Evolutionary conservation across 2,329 filamentous ascomycete species (phyloP).

Genomic region (Talaromyces sp.): DNA sequence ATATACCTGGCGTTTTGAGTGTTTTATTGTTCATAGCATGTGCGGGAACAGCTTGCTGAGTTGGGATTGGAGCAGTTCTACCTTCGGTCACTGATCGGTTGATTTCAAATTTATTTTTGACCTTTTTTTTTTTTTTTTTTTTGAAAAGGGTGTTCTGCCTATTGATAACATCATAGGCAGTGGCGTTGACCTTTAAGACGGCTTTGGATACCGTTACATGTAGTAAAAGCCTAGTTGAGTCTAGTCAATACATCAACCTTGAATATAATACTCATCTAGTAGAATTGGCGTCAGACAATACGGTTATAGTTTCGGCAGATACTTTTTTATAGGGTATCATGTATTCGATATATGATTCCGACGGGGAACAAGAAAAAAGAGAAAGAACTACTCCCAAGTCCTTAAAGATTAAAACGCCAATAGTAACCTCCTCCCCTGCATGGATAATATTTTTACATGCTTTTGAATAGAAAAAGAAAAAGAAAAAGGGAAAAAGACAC

Average conservation of each 20-base stretch:
- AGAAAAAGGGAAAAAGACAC: background rate
- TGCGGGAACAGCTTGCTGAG: background rate
- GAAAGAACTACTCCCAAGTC: background rate
- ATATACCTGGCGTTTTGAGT: background rate
- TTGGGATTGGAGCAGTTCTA: conserved; percentile 2
- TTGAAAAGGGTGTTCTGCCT: background rate
- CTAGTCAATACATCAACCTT: background rate
- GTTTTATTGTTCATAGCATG: background rate
- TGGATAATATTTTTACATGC: background rate
- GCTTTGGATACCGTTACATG: background rate
- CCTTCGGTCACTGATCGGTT: background rate
- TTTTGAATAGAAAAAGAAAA: background rate
- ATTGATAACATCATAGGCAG: background rate
- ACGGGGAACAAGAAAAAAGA: background rate
- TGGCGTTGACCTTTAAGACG: background rate
- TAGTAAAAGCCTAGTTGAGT: background rate
- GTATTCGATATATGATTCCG: background rate
- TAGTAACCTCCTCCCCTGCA: background rate
- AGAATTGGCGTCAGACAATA: background rate
- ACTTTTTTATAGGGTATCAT: background rate
- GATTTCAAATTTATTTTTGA: background rate
- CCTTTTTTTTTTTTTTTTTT: background rate
- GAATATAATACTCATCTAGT: background rate
- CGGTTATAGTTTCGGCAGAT: background rate
- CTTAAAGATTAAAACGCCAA: background rate